These are phyloP conservation scores for Lactarius indigo DNA, from an alignment of 768 basidiomycete genomes.

Conservation along the genomic window DNA sequence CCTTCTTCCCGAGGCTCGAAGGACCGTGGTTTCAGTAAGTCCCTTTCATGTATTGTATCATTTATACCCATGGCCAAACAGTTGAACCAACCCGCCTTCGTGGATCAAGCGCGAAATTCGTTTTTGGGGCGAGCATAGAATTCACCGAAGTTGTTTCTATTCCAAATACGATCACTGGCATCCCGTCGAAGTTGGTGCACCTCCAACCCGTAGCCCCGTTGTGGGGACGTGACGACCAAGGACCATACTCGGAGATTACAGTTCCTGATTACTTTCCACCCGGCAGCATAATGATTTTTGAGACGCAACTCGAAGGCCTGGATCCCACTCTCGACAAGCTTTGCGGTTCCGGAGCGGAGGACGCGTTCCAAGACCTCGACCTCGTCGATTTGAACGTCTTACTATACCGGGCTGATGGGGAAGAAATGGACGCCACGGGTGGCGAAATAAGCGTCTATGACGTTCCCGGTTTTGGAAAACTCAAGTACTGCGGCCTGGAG, in stretches of 20 bases:
- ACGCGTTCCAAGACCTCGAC: slow-evolving; percentile 68
- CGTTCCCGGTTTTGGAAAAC: slow-evolving; percentile 66
- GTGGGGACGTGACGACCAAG: slow-evolving; percentile 61
- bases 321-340: slow-evolving; percentile 68
- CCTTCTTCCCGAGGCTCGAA: slow-evolving; percentile 59
- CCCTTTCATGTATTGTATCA: background rate
- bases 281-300: slow-evolving; percentile 90
- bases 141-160: slow-evolving; percentile 57
- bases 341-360: slow-evolving; percentile 66
- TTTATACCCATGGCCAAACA: slow-evolving; percentile 32
- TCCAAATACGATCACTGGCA: slow-evolving; percentile 57
- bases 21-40: slow-evolving; percentile 76
- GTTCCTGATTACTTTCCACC: slow-evolving; percentile 94
- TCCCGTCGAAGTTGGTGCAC: slow-evolving; percentile 65
- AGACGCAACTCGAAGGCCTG: slow-evolving; percentile 75
- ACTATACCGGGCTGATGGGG: slow-evolving; percentile 83
- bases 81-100: slow-evolving; percentile 83
- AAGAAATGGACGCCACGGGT: slow-evolving; percentile 85
- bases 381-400: slow-evolving; percentile 87
- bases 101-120: slow-evolving; percentile 73
- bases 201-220: slow-evolving; percentile 56
- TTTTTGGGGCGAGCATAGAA: slow-evolving; percentile 73
- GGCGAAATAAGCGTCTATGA: slow-evolving; percentile 82
- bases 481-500: slow-evolving; percentile 91
- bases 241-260: slow-evolving; percentile 70